Percentiles rank a stretch among this genome's conserved stretches.
Evolutionary conservation across 176 grass and related monocot species (phyloP).

Genomic region (Eragrostis curvula): DNA sequence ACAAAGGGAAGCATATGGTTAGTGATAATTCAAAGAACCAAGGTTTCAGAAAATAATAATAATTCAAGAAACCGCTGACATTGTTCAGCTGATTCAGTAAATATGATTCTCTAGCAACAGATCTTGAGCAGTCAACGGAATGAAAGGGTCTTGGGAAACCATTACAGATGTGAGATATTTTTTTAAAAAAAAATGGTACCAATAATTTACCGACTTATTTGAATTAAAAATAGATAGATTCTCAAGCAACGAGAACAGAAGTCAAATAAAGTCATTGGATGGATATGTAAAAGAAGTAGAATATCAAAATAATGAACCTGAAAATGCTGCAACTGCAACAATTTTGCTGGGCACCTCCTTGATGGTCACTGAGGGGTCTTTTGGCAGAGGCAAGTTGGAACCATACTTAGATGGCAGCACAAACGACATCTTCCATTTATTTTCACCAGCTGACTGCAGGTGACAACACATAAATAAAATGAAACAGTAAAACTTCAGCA

Average conservation of each 20-base stretch:
- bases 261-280: not conserved
- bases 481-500: slow-evolving; percentile 12
- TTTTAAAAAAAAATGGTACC: not conserved
- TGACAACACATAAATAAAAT: slow-evolving; percentile 23
- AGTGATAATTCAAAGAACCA: not conserved
- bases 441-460: slow-evolving; percentile 43
- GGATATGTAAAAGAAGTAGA: not conserved
- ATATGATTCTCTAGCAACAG: not conserved
- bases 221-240: slow-evolving; percentile 12
- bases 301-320: slow-evolving; percentile 51
- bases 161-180: slow-evolving; percentile 1
- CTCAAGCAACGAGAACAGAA: not conserved
- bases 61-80: not conserved
- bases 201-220: not conserved
- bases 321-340: slow-evolving; percentile 70
- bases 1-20: not conserved
- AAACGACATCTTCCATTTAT: slow-evolving; percentile 95
- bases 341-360: slow-evolving; percentile 80
- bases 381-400: slow-evolving; percentile 71
- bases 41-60: not conserved
- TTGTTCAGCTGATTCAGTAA: not conserved
- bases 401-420: slow-evolving; percentile 92
- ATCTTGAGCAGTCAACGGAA: not conserved
- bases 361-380: slow-evolving; percentile 76
- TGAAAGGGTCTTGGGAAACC: not conserved